Evolutionary conservation across 805 yeast genomes (phyloP), one percentile per base, ranked within the genome.

Genomic region (Candida yuanshanica): DNA sequence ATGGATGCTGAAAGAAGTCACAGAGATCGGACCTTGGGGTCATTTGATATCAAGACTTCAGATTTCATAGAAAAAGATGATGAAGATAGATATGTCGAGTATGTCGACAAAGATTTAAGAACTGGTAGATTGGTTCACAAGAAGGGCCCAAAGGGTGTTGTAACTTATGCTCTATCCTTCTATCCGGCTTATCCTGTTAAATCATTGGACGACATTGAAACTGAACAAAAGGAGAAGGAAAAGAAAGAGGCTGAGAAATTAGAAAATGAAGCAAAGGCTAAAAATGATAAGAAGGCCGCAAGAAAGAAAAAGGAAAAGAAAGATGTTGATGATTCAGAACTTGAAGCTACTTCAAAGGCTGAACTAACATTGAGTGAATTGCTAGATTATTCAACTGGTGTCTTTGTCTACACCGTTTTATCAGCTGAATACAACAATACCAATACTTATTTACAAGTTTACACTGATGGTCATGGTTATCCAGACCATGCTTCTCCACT

Each of bases 21-120:
- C n/a, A 76, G 79, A 33, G 99, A 93, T 63, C 79, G 96, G 54
- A 77, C 95, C 5, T 73, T 93, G 37, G 99, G 99, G 39, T 74
- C 82, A 3, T 82, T 86, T 65, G 82, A 81, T 53, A 64, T 93
- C 17, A 76, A 78, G 52, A 68, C 86, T 47, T 69, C 71, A 41
- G 86, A 81, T 21, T 65, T 87, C 51, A 78, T 91, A 57, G 74
- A 75, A 47, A 81, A 75, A 56, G 70, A 70, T 44, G 64, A 64
- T 17, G 53, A 83, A 45, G 96, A 85, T 41, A 67, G 70, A 43
- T 80, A 79, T 48, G 62, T 76, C 42, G 84, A 80, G 52, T 65
- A 75, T 43, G 64, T 74, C 32, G 81, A 79, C 47, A 68, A 72
- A 9, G 75, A 77, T 40, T 65, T 73, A 45, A 75, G 81, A 52